Base-by-base conservation (phyloP, 371 early-diverging fungal species). In the Mortierella polycephala region DNA sequence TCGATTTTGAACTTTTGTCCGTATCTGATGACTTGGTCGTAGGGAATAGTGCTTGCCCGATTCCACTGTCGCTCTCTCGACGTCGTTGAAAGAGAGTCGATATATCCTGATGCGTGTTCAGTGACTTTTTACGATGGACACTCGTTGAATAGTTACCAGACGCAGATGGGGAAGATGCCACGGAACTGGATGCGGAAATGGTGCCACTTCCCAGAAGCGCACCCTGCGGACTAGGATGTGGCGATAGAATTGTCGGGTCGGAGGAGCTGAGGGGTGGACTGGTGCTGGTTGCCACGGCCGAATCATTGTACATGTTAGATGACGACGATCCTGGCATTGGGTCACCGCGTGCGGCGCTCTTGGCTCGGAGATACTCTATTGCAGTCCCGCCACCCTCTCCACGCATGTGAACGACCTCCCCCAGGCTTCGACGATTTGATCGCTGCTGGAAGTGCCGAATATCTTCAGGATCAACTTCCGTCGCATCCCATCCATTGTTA, bases 301-400 rank as follows among this genome's bases (percentile, higher is more conserved):
- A 13, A 16, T 64, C 62, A 23, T 49, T 57, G 30, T 18, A 2
- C 4, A 11, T 23, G n/a, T 14, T 47, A 13, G 37, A 12, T 10
- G 71, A 57, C 5, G 67, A 68, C 5, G 79, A 65, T 56, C 65
- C 73, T 20, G 66, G 42, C 49, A 79, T 61, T 12, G 46, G 50
- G 7, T 79, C 79, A 13, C 79, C 79, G 2, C 79, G 73, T 14
- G 72, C 73, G 0, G 69, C 73, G 14, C 73, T 69, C 53, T 79
- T 79, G 16, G 69, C 60, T 4, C 79, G 73, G 18, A 79, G 73
- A 42, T 79, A 79, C 13, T 79, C 73, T 73, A 79, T 72, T 13
- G 79, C 79, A 7, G 67, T 53, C 10, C 54, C 73, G 1, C 73
- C 73, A 8, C 58, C 72, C 39, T 72, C 79, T 10, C 73, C 79